Base-by-base conservation (phyloP, 495 filamentous ascomycete genomes). In the Articulospora tetracladia region DNA sequence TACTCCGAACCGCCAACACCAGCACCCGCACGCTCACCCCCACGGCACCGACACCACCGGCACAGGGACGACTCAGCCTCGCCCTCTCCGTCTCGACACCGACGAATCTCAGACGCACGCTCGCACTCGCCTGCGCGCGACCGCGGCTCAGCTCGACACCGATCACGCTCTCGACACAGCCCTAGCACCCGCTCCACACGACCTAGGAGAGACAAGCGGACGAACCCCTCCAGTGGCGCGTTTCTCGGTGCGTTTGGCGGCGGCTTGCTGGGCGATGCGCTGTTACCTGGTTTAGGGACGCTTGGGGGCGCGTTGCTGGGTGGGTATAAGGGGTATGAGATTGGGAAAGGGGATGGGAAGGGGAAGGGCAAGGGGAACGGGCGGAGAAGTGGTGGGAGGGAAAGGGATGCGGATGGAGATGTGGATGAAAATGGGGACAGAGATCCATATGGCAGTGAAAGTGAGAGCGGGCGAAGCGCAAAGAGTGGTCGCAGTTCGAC, bases 241-340 rank as follows among this genome's bases (percentile, higher is more conserved):
- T 63, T 63, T n/a, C 22, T 59, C 6, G 61, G 61, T 8, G 61
- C 61, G 15, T 59, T 63, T 59, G 61, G 61, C 3, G 61, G 61
- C 0, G 30, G 55, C 17, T 50, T 52, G 22, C 39, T 63, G 1
- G 61, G 61, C 17, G 61, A 63, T 56, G 20, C 52, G 55, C 59
- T 63, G n/a, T 55, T 59, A 10, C 61, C 61, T 39, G 61, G 61
- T 15, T 25, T 59, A 15, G 61, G 61, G 17, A 63, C 61, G 27
- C 2, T 63, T 10, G 61, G 61, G 1, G 61, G 61, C 24, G 61
- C 61, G 36, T 50, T 63, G 22, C 44, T 63, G 50, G 61, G 61
- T 49, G 61, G 55, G 6, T 53, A 53, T 13, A 55, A 50, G 6
- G 55, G 61, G 4, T 44, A 59, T 55, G 61, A 63, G 27, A 20